Conservation (phyloP, 805 yeast species). For the Schwanniomyces vanrijiae region DNA sequence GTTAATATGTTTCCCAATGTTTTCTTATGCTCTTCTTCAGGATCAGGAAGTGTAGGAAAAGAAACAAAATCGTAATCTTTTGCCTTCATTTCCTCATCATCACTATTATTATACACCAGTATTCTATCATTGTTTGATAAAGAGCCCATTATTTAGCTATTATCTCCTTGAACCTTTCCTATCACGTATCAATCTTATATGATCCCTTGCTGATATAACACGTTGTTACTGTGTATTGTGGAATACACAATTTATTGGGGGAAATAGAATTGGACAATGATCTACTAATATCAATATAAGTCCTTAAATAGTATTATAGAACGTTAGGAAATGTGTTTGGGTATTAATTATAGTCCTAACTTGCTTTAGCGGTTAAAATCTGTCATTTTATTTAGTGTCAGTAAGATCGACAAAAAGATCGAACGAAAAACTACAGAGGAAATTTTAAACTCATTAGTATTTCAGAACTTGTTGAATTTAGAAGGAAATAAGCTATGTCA, state of each 20-base stretch:
- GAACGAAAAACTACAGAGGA: background rate
- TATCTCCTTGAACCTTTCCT: background rate
- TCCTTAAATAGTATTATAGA: background rate
- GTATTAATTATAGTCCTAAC: background rate
- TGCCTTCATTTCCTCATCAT: conserved; percentile 6
- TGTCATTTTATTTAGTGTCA: conserved; percentile 1
- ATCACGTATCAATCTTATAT: background rate
- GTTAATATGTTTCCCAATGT: conserved; percentile 35
- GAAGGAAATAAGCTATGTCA: conserved; percentile 12
- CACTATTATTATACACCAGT: conserved; percentile 12
- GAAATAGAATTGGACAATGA: too few relatives aligned
- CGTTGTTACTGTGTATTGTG: background rate
- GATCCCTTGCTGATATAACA: background rate
- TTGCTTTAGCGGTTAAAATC: background rate
- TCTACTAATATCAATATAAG: too few relatives aligned
- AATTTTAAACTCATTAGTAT: background rate
- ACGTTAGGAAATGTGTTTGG: background rate
- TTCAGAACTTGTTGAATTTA: background rate
- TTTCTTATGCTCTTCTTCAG: conserved; percentile 32
- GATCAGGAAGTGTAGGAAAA: conserved; percentile 45
- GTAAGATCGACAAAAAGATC: background rate
- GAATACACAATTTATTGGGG: background rate
- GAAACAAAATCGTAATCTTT: conserved; percentile 34
- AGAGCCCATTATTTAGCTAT: background rate
- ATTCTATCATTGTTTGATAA: background rate